phyloP scores from a whole-genome alignment of 2,329 filamentous ascomycete species.

The Apiospora rasikravindrae region DNA sequence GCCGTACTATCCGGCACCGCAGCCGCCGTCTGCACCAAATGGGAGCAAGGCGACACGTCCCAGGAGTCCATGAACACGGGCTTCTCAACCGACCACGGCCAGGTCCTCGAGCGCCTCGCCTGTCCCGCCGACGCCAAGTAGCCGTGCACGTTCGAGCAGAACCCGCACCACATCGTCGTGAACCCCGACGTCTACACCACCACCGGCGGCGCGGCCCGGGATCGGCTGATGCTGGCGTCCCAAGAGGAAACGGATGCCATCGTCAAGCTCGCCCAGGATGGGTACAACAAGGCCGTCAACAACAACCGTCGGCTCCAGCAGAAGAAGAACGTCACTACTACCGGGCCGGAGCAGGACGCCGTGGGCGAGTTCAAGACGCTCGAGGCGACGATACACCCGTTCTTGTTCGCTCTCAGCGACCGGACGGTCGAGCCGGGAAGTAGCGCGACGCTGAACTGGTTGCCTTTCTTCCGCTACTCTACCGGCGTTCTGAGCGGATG shows the following conservation, averaged over 20 bases:
- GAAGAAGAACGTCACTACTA: too few relatives aligned
- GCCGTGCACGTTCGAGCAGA: neutral
- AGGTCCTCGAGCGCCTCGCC: neutral
- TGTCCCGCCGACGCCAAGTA: neutral
- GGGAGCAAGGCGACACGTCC: neutral
- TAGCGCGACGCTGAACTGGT: neutral
- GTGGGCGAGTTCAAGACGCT: neutral
- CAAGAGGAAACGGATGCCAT: neutral
- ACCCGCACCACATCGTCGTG: neutral
- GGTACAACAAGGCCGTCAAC: neutral
- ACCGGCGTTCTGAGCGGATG: neutral
- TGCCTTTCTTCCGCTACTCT: neutral
- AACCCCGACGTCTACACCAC: neutral
- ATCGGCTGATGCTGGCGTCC: neutral
- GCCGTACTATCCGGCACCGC: neutral
- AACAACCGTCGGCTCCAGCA: too few relatives aligned
- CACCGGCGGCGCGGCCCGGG: too few relatives aligned
- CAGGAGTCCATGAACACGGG: neutral
- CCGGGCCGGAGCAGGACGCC: neutral
- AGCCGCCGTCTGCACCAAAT: neutral
- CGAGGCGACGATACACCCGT: neutral
- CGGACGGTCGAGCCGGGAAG: neutral
- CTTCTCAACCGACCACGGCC: neutral
- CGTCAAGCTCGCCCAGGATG: neutral
- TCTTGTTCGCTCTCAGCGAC: neutral